A percentile compares a stretch with the other conserved stretches of the same genome.
Evolutionary conservation across 1,139 yeast species (phyloP).

Genomic region (Debaryomyces sp.): DNA sequence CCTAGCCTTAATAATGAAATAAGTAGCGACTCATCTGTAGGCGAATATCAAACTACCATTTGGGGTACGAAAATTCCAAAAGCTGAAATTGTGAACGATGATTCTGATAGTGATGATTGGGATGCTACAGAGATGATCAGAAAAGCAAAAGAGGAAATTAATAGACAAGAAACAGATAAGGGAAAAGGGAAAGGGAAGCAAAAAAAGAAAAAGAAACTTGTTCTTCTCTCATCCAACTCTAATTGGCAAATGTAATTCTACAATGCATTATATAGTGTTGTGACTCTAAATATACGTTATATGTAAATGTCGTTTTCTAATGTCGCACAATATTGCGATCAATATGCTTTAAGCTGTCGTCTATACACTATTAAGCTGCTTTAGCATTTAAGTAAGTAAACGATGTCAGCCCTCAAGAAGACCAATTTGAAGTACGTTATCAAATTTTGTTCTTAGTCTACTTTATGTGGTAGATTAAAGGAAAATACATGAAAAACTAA

Average conservation of each 20-base stretch:
- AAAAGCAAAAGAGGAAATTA: conserved; percentile 51
- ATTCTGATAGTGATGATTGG: conserved; percentile 40
- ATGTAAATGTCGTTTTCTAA: not conserved
- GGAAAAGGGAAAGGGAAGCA: conserved; percentile 29
- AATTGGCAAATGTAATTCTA: conserved; percentile 6
- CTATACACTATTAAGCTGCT: no score
- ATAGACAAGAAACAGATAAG: conserved; percentile 27
- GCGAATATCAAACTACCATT: conserved; percentile 44
- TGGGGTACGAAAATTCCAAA: conserved; percentile 65
- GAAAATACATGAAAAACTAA: conserved; percentile 3
- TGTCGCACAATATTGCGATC: not conserved
- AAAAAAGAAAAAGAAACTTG: conserved; percentile 43
- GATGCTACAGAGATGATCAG: conserved; percentile 54
- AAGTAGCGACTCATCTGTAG: conserved; percentile 11
- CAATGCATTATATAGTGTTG: not conserved
- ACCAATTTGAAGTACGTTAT: conserved; percentile 32
- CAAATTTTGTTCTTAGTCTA: not conserved
- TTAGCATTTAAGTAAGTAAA: no score
- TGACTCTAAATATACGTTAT: not conserved
- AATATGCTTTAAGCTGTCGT: not conserved
- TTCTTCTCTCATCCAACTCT: conserved; percentile 24
- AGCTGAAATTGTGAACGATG: conserved; percentile 30
- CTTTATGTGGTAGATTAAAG: not conserved
- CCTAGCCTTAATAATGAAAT: not conserved
- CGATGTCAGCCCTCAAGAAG: conserved; percentile 28